These are phyloP conservation scores for Nannochloris sp. DNA, from an alignment of 139 green algal genomes.

Conservation along the genomic window DNA sequence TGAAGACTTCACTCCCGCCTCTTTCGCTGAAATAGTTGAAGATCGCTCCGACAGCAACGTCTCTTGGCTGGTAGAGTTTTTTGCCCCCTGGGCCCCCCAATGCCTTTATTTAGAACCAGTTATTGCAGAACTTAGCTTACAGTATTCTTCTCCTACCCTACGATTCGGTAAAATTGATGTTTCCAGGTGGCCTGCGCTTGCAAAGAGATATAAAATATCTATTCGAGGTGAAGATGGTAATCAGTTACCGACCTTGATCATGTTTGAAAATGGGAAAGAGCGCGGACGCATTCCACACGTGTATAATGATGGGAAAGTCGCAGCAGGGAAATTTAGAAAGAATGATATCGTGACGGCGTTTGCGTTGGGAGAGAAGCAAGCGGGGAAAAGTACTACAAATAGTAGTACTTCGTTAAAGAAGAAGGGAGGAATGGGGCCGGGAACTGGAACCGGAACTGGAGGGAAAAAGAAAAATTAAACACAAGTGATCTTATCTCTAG, in stretches of 20 bases:
- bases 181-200: slow-evolving; percentile 34
- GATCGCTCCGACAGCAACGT: neutral
- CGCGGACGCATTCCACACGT: slow-evolving; percentile 43
- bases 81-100: slow-evolving; percentile 32
- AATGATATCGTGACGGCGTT: slow-evolving; percentile 42
- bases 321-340: slow-evolving; percentile 16
- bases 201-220: slow-evolving; percentile 7
- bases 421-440: no score
- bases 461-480: no score
- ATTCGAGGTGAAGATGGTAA: slow-evolving; percentile 6
- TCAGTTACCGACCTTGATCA: slow-evolving; percentile 53
- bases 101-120: slow-evolving; percentile 41
- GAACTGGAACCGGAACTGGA: no score
- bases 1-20: slow-evolving; percentile 27
- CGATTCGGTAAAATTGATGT: slow-evolving; percentile 42
- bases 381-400: neutral
- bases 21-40: slow-evolving; percentile 20
- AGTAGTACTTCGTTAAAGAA: neutral
- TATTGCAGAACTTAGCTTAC: slow-evolving; percentile 33
- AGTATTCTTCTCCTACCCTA: slow-evolving; percentile 27
- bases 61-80: slow-evolving; percentile 38
- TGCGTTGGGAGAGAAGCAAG: slow-evolving; percentile 23
- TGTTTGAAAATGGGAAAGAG: slow-evolving; percentile 45
- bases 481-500: no score
- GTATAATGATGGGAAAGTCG: slow-evolving; percentile 26